Base-by-base conservation (phyloP, 1,284 basidiomycete genomes). In the Schizopora paradoxa region DNA sequence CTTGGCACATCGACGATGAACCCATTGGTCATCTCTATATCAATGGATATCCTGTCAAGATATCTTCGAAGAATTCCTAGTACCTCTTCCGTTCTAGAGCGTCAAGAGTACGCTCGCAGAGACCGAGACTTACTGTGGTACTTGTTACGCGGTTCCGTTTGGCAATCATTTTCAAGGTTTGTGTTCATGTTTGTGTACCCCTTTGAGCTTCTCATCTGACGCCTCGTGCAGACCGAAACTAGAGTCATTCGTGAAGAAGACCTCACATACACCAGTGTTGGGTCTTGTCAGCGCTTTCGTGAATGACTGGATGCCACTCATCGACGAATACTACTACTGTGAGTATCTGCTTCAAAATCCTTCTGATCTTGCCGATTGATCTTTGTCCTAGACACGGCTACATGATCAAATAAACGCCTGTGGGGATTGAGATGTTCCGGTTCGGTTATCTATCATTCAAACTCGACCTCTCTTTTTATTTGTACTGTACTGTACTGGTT, bases 261-360 rank as follows among this genome's bases (percentile, higher is more conserved):
- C 83, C 19, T 73, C 81, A 14, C 70, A 72, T 49, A 74, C 77
- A 41, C 91, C 91, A 19, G 50, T 95, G 28, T 58, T 97, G 21
- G 82, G 86, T 21, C 60, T 95, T 41, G 65, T 92, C 25, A 79
- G 89, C 46, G 80, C 82, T 18, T 70, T 96, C 45, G 65, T 93
- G 51, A 80, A 81, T 54, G 92, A 94, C 59, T 97, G 94, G 84
- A 77, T 96, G 53, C 91, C 91, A 7, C 68, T 97, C 57, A 91
- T 97, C 53, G 87, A 97, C 64, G 89, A 93, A 61, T 95, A 95
- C 68, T 86, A 95, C 70, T 96, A 93, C 70, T 96, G 91, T 92
- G 57, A 59, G 89, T 76, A 6, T 34, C 23, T 45, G 19, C 21
- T 51, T 37, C n/a, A 18, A 14, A 28, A 5, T 29, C 18, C 11